These are phyloP conservation scores for Galeopsis tetrahit DNA, from an alignment of 257 asterid genomes.

Conservation along the genomic window DNA sequence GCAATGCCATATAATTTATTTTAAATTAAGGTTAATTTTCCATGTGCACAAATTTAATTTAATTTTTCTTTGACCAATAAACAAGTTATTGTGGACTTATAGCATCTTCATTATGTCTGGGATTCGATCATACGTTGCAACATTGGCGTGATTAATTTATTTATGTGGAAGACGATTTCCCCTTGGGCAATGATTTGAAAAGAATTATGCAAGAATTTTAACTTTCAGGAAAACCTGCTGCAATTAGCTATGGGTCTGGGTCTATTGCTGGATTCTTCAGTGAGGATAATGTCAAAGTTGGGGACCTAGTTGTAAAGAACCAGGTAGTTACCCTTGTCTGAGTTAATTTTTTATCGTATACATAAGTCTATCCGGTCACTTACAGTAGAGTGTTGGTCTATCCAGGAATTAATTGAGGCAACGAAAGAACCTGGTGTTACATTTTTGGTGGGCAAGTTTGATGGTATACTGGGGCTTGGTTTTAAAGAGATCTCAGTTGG, in stretches of 20 bases:
- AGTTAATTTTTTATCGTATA: constrained; percentile 19
- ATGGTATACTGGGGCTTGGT: constrained; percentile 95
- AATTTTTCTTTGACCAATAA: background rate
- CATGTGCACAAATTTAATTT: background rate
- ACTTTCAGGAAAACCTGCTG: constrained; percentile 79
- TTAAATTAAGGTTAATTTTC: background rate
- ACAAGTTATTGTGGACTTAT: constrained; percentile 8
- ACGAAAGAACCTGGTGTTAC: constrained; percentile 88
- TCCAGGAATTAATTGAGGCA: constrained; percentile 91
- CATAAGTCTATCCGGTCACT: constrained; percentile 17
- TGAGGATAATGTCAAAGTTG: constrained; percentile 75
- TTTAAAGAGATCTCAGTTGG: constrained; percentile 94
- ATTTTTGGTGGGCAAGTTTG: constrained; percentile 93
- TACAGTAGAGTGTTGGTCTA: constrained; percentile 13
- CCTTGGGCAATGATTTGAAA: constrained; percentile 2
- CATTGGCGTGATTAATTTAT: background rate
- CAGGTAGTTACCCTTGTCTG: constrained; percentile 49
- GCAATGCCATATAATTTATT: background rate
- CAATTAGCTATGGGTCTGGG: constrained; percentile 91
- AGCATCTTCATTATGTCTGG: background rate
- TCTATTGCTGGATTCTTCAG: constrained; percentile 94
- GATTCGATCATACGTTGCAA: background rate
- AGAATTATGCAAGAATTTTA: background rate
- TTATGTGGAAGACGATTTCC: background rate
- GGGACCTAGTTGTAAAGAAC: constrained; percentile 72